A percentile compares a stretch with the other conserved stretches of the same genome.
phyloP scores from a whole-genome alignment of 208 protist genomes.

The Balamuthia mandrillaris region DNA sequence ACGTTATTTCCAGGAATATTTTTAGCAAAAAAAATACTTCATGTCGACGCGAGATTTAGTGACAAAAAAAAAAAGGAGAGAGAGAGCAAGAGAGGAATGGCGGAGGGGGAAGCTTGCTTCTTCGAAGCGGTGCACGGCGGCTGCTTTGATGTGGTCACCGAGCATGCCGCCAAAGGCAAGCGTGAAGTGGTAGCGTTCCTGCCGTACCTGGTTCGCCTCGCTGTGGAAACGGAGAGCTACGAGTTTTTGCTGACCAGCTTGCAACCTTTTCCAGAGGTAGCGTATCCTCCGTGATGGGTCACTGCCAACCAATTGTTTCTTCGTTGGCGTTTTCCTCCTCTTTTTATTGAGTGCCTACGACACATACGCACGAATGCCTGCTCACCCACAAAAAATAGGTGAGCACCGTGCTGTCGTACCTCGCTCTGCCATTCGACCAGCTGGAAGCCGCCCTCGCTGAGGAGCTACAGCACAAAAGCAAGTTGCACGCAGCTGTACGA shows the following conservation, averaged over 20 bases:
- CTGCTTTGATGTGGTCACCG: too few species aligned
- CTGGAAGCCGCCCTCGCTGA: background rate
- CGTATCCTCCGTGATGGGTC: background rate
- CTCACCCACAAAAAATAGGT: background rate
- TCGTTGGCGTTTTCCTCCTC: background rate
- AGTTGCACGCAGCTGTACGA: background rate
- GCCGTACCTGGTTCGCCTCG: background rate
- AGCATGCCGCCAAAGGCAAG: too few species aligned
- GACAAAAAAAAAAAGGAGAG: too few species aligned
- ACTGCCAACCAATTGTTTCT: background rate
- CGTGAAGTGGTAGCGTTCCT: background rate
- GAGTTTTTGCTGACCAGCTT: too few species aligned
- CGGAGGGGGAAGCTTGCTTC: too few species aligned
- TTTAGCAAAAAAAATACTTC: too few species aligned
- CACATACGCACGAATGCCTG: too few species aligned
- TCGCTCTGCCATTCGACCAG: background rate
- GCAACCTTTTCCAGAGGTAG: background rate
- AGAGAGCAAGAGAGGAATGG: too few species aligned
- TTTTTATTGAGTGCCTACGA: background rate
- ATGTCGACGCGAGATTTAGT: too few species aligned
- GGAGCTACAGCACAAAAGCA: background rate
- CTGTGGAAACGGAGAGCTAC: background rate
- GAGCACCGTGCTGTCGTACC: background rate
- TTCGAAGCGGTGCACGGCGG: too few species aligned
- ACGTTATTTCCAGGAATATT: too few species aligned